Evolutionary conservation across 2,329 filamentous ascomycete genomes (phyloP).

Genomic region (Hirsutella rhossiliensis): DNA sequence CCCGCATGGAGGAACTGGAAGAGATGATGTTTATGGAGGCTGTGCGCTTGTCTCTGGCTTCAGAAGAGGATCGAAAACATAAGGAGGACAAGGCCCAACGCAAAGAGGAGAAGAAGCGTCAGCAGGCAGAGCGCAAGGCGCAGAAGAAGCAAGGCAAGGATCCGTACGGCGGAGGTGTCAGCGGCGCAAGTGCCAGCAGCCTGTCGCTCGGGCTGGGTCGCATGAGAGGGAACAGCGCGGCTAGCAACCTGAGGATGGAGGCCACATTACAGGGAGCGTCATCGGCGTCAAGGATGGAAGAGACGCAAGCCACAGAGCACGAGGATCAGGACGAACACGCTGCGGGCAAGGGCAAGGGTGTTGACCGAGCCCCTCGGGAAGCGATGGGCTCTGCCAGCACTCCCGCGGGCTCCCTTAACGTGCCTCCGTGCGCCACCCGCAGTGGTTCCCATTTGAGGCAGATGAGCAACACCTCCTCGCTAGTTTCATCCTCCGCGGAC

Average conservation of each 20-base stretch:
- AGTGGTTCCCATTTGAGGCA: slow-evolving; percentile 65
- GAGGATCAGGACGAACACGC: slow-evolving; percentile 18
- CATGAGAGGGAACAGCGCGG: slow-evolving; percentile 45
- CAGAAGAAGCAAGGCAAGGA: slow-evolving; percentile 45
- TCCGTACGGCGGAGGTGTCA: slow-evolving; percentile 22
- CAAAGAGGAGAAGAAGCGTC: slow-evolving; percentile 76
- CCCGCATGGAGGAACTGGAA: slow-evolving; percentile 75
- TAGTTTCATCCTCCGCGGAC: slow-evolving; percentile 64
- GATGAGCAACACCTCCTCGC: slow-evolving; percentile 77
- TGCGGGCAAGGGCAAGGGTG: slow-evolving; percentile 54
- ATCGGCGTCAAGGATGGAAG: slow-evolving; percentile 12
- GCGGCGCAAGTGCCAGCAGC: slow-evolving; percentile 47
- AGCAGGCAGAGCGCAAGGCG: slow-evolving; percentile 73
- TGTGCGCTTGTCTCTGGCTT: slow-evolving; percentile 77
- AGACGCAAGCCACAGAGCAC: slow-evolving; percentile 9
- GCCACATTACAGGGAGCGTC: slow-evolving; percentile 35
- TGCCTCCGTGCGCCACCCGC: slow-evolving; percentile 38
- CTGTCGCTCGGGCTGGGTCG: slow-evolving; percentile 49
- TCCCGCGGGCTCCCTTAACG: slow-evolving; percentile 27
- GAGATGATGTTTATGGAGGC: slow-evolving; percentile 99
- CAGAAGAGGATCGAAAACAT: slow-evolving; percentile 83
- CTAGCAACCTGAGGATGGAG: slow-evolving; percentile 48
- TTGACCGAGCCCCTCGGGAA: slow-evolving; percentile 40
- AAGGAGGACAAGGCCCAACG: slow-evolving; percentile 45
- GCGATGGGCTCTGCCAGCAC: slow-evolving; percentile 15